Evolutionary conservation across 768 basidiomycete genomes (phyloP).

Genomic region (Termitomyces sp.): DNA sequence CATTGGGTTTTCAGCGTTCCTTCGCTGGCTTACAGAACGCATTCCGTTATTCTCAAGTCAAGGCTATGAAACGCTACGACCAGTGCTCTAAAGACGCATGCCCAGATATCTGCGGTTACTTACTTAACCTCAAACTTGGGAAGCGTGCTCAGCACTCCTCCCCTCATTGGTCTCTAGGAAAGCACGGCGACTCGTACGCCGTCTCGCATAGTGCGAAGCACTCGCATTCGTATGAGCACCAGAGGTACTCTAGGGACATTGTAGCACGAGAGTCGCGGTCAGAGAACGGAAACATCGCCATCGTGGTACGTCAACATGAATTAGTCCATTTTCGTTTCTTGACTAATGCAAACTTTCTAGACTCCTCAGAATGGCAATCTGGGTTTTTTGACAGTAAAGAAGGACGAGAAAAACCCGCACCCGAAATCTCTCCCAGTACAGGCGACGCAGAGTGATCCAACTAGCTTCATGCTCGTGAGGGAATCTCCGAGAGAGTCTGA

Average conservation of each 20-base stretch:
- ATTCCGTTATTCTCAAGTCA: conserved; percentile 2
- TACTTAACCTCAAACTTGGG: background rate
- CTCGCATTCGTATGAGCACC: background rate
- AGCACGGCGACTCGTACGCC: conserved; percentile 19
- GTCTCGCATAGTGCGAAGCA: conserved; percentile 11
- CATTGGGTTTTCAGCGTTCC: conserved; percentile 1
- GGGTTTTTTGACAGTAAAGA: conserved; percentile 16
- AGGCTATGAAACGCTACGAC: conserved; percentile 4
- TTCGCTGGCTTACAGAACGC: background rate
- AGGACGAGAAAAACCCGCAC: background rate
- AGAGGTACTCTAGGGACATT: background rate
- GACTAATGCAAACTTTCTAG: background rate
- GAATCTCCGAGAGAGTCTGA: background rate
- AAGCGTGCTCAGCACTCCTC: background rate
- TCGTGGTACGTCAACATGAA: conserved; percentile 34
- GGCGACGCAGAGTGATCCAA: conserved; percentile 42
- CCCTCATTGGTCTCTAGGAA: background rate
- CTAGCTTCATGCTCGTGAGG: conserved; percentile 6
- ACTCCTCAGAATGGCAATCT: conserved; percentile 5
- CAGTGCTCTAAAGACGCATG: background rate
- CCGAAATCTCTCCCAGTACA: conserved; percentile 31
- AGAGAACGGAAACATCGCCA: conserved; percentile 39
- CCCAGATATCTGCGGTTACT: background rate
- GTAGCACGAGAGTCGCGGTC: background rate
- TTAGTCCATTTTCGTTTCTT: background rate